Percentiles rank a stretch among this genome's conserved stretches.
Conservation (phyloP, 2,329 filamentous ascomycete genomes). For the Paecilomyces variotii region DNA sequence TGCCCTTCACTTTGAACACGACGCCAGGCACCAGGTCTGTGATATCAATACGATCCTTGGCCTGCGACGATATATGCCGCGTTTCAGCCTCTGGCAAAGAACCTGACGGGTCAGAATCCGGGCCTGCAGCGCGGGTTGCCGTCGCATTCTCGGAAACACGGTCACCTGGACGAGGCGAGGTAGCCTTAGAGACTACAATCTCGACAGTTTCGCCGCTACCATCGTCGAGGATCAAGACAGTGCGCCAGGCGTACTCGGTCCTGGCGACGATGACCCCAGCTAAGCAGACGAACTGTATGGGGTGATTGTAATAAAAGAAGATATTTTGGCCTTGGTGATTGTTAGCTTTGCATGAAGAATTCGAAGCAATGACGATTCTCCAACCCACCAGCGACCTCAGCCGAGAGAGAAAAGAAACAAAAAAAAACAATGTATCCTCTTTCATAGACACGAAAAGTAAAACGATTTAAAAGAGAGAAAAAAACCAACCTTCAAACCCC, state of each 20-base stretch:
- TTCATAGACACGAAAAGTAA: neutral
- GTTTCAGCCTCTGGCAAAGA: neutral
- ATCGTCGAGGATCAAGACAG: slow-evolving; percentile 52
- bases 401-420: neutral
- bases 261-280: slow-evolving; percentile 61
- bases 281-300: slow-evolving; percentile 66
- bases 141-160: neutral
- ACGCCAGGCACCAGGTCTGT: slow-evolving; percentile 41
- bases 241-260: slow-evolving; percentile 46
- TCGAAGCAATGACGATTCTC: neutral
- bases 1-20: slow-evolving; percentile 51
- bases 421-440: neutral
- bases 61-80: slow-evolving; percentile 17
- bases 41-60: slow-evolving; percentile 37
- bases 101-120: slow-evolving; percentile 22
- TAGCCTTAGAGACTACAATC: slow-evolving; percentile 38
- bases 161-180: slow-evolving; percentile 14
- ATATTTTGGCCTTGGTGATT: slow-evolving; percentile 42
- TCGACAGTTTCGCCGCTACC: slow-evolving; percentile 53
- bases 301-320: slow-evolving; percentile 64
- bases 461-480: neutral
- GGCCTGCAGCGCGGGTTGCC: slow-evolving; percentile 9
- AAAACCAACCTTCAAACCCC: slow-evolving; percentile 44
- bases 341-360: neutral
- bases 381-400: neutral